Conservation (phyloP, 257 asterid species). For the Cruciata laevipes region DNA sequence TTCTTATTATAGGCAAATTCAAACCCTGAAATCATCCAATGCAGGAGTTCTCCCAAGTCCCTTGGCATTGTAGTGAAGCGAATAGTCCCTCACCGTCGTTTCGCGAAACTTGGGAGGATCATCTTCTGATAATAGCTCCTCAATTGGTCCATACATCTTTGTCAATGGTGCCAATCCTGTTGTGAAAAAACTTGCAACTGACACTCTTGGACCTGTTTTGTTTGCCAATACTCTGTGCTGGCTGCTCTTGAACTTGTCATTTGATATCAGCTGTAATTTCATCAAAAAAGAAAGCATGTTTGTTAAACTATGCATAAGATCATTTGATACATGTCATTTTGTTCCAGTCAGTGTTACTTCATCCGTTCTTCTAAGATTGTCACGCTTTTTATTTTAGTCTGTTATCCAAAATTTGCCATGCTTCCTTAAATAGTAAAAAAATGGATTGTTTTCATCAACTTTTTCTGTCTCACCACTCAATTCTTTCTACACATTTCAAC, state of each 20-base stretch:
- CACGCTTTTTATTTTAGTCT: background rate
- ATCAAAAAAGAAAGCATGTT: background rate
- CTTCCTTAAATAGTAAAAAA: too few species aligned
- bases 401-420: too few species aligned
- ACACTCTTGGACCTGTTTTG: conserved; percentile 36
- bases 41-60: conserved; percentile 49
- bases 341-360: background rate
- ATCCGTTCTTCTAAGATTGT: background rate
- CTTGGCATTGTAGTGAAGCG: conserved; percentile 29
- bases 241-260: conserved; percentile 42
- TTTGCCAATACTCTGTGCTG: conserved; percentile 44
- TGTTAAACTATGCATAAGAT: too few species aligned
- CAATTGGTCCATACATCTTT: conserved; percentile 44
- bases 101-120: conserved; percentile 37
- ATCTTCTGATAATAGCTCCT: conserved; percentile 36
- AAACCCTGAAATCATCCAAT: conserved; percentile 34
- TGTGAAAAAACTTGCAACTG: conserved; percentile 45
- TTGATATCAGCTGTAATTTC: conserved; percentile 38
- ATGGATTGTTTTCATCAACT: too few species aligned
- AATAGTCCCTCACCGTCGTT: conserved; percentile 44
- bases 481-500: too few species aligned
- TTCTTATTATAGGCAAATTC: background rate
- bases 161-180: conserved; percentile 34
- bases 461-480: too few species aligned
- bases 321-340: too few species aligned